These are phyloP conservation scores for Tetrapisispora taiwanensis DNA, from an alignment of 805 yeast species.

Conservation along the genomic window DNA sequence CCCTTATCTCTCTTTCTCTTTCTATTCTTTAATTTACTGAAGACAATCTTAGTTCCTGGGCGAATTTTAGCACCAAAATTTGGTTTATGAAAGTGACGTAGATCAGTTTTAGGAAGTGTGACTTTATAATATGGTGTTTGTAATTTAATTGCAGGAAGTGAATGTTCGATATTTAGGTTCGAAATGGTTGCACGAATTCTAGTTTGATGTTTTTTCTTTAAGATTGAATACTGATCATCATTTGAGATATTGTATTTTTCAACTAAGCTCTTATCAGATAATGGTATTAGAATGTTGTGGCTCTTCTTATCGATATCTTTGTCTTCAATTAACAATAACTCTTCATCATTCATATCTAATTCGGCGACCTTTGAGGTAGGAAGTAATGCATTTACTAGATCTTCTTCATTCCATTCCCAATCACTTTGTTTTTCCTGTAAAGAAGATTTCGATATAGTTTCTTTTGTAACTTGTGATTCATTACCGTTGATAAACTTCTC, in stretches of 20 bases:
- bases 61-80: conserved; percentile 49
- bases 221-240: conserved; percentile 72
- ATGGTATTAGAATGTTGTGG: conserved; percentile 29
- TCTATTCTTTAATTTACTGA: conserved; percentile 63
- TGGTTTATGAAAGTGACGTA: conserved; percentile 74
- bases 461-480: background rate
- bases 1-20: conserved; percentile 88
- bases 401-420: conserved; percentile 38
- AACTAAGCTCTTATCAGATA: conserved; percentile 43
- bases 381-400: conserved; percentile 62
- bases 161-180: conserved; percentile 81
- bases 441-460: background rate
- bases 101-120: conserved; percentile 50
- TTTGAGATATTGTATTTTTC: conserved; percentile 75
- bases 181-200: conserved; percentile 90
- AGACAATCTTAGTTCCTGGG: conserved; percentile 67
- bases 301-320: conserved; percentile 3
- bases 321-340: conserved; percentile 48
- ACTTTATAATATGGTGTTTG: conserved; percentile 91
- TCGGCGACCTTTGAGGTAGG: conserved; percentile 21
- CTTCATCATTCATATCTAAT: conserved; percentile 82
- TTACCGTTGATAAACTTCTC: conserved; percentile 43
- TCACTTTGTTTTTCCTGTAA: background rate
- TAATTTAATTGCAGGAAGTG: conserved; percentile 73
- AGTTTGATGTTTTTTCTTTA: conserved; percentile 79